Conservation (phyloP, 345 rosid genomes). For the Salix caprea region DNA sequence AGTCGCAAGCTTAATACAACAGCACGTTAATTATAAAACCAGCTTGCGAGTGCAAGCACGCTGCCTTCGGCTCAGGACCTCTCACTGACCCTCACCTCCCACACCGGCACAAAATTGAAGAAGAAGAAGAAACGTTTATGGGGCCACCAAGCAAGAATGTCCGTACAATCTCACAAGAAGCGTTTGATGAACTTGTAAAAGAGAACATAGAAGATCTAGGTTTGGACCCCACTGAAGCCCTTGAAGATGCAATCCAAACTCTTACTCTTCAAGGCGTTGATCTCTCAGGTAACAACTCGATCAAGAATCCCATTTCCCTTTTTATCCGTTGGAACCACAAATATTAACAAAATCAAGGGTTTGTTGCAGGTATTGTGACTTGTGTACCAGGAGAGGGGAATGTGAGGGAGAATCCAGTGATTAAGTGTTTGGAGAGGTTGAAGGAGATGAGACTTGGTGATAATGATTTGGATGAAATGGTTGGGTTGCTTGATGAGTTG, state of each 20-base stretch:
- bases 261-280: conserved; percentile 89
- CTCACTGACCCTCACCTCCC: background rate
- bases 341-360: background rate
- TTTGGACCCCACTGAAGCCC: conserved; percentile 87
- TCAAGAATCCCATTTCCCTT: background rate
- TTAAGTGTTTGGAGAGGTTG: conserved; percentile 56
- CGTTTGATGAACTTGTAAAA: conserved; percentile 75
- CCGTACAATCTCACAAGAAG: conserved; percentile 78
- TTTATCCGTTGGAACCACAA: background rate
- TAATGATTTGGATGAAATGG: conserved; percentile 41
- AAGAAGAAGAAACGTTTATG: conserved; percentile 24
- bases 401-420: conserved; percentile 53
- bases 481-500: conserved; percentile 42
- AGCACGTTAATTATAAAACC: background rate
- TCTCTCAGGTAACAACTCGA: conserved; percentile 55
- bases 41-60: background rate
- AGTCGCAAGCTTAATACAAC: background rate
- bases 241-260: conserved; percentile 77
- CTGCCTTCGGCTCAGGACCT: too few species aligned
- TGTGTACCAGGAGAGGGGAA: conserved; percentile 67
- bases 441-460: conserved; percentile 35
- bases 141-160: conserved; percentile 40
- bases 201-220: conserved; percentile 87
- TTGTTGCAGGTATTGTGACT: conserved; percentile 58
- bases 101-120: background rate